Base-by-base conservation (phyloP, 768 basidiomycete species). In the Heimioporus sp. region DNA sequence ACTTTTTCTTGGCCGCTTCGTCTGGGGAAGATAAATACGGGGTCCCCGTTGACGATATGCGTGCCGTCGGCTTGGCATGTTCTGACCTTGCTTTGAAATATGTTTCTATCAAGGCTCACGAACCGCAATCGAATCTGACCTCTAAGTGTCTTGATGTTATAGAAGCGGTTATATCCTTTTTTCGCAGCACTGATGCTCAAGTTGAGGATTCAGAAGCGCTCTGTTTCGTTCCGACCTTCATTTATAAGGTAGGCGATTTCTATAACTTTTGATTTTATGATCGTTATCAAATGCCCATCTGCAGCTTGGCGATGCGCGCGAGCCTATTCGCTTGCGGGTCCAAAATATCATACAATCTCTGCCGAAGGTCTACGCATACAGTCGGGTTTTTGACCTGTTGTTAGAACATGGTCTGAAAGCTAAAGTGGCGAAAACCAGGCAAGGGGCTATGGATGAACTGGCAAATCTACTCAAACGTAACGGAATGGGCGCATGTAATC, bases 71-170 rank as follows among this genome's bases (percentile, higher is more conserved):
- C 51, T 62, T 96, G 40, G 89, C 92, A 24, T 98, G 93, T 64
- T 83, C 92, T 42, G 97, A 99, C 68, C 76, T 98, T 32, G 83
- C 89, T 2, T 73, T 98, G 64, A 98, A 98, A 76, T 99, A 98
- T 59, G 81, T 87, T 28, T 96, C 94, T 2, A 82, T 98, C 62
- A 90, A 90, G 60, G 80, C 86, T 20, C 87, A 96, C 55, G 90
- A 95, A 67, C 87, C 93, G 37, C 93, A 95, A 62, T 90, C 95
- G 8, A 96, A 92, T 63, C 75, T 97, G 20, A 78, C 87, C 4
- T 83, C 89, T 44, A 91, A 90, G 67, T 95, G 93, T 62, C 69
- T 99, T 59, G 96, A 98, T 55, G 81, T 90, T 34, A 77, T 94
- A 28, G 90, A 91, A 58, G 78, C 87, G 34, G 78, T 96, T 34